phyloP scores from a whole-genome alignment of 2,329 filamentous ascomycete genomes.

The Beauveria rudraprayagi region DNA sequence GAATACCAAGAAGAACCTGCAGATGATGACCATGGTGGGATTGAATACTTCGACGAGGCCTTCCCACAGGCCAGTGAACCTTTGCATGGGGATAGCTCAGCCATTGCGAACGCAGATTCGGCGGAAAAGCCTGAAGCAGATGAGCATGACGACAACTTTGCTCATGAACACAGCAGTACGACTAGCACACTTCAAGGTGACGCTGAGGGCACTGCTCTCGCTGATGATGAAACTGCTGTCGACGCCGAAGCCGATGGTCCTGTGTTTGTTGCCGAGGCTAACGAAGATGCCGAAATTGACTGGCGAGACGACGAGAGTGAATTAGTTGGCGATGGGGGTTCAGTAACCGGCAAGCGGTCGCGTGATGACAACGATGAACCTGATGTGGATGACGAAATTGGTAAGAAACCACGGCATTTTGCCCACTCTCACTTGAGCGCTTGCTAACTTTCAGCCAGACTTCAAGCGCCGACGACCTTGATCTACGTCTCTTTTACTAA shows the following conservation, averaged over 20 bases:
- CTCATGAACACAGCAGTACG: slow-evolving; percentile 19
- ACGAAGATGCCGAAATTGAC: slow-evolving; percentile 22
- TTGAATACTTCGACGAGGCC: slow-evolving; percentile 14
- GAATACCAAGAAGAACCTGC: slow-evolving; percentile 11
- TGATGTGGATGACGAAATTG: slow-evolving; percentile 27
- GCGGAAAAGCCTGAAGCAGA: slow-evolving; percentile 16
- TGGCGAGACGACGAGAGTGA: slow-evolving; percentile 23
- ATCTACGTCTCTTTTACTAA: slow-evolving; percentile 12
- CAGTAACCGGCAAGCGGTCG: slow-evolving; percentile 21
- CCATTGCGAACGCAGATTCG: slow-evolving; percentile 9
- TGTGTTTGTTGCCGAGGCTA: slow-evolving; percentile 14
- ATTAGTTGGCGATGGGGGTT: slow-evolving; percentile 15
- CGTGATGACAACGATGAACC: slow-evolving; percentile 22
- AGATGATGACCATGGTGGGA: slow-evolving; percentile 12
- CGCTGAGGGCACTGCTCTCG: slow-evolving; percentile 20
- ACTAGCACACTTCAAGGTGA: slow-evolving; percentile 27
- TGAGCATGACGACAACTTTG: slow-evolving; percentile 14
- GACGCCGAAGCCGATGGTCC: slow-evolving; percentile 18
- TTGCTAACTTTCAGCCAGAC: slow-evolving; percentile 31
- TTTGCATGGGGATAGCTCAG: background rate
- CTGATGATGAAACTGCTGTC: slow-evolving; percentile 16
- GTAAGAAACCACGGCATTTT: slow-evolving; percentile 13
- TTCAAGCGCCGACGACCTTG: slow-evolving; percentile 43
- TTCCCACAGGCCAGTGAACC: slow-evolving; percentile 11
- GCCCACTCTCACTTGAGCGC: background rate